Evolutionary conservation across 331 rosid genomes (phyloP).

Genomic region (Phaseolus coccineus): DNA sequence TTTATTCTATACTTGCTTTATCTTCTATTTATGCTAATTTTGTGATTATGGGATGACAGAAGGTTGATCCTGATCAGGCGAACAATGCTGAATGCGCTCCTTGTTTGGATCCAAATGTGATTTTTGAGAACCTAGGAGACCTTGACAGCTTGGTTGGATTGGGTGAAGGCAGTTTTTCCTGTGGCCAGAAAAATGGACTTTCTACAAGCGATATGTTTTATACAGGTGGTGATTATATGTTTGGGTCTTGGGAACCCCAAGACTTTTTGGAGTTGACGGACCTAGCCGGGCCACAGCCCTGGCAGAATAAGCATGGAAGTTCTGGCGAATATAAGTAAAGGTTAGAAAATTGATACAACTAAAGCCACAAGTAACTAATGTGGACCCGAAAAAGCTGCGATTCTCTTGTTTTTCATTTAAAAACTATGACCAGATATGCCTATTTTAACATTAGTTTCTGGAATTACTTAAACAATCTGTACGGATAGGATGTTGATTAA

Average conservation of each 20-base stretch:
- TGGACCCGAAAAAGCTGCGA: not conserved
- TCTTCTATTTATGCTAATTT: conserved; percentile 21
- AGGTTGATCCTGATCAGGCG: conserved; percentile 17
- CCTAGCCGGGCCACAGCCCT: conserved; percentile 49
- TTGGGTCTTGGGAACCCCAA: not conserved
- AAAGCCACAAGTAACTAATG: conserved; percentile 2
- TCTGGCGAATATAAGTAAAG: conserved; percentile 3
- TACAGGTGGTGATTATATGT: not conserved
- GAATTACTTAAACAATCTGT: not conserved
- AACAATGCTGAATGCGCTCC: conserved; percentile 24
- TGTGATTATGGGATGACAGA: conserved; percentile 25
- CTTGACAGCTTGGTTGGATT: conserved; percentile 42
- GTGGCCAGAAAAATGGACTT: conserved; percentile 31
- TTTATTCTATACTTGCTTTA: not conserved
- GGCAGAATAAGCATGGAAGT: conserved; percentile 27
- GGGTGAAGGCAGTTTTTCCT: conserved; percentile 32
- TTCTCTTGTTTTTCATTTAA: conserved; percentile 33
- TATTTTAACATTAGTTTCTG: conserved; percentile 1
- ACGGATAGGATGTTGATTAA: not conserved
- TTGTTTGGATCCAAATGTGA: conserved; percentile 35
- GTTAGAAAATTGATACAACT: conserved; percentile 13
- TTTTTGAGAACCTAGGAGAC: conserved; percentile 52
- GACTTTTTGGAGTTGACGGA: conserved; percentile 63
- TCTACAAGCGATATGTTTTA: conserved; percentile 32
- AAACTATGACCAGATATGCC: not conserved